Percentiles rank a stretch among this genome's conserved stretches.
phyloP scores from a whole-genome alignment of 75 land plant species.

The Chamaecyparis obtusa region DNA sequence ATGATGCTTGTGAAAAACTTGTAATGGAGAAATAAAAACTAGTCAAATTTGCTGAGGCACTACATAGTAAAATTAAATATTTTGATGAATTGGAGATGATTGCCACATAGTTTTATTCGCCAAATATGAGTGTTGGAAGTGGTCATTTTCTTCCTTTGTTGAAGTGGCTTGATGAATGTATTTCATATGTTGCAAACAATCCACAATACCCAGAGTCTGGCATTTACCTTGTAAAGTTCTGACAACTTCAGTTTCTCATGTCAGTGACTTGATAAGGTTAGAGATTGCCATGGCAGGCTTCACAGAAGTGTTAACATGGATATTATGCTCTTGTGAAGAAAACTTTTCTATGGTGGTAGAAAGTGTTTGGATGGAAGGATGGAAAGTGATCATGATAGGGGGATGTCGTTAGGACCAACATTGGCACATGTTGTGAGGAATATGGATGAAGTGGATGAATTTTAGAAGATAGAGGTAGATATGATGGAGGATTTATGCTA shows the following conservation, averaged over 20 bases:
- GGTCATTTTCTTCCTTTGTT: conserved; percentile 80
- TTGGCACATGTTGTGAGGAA: too few species aligned
- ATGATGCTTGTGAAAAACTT: too few species aligned
- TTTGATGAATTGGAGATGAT: too few species aligned
- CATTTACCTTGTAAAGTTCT: conserved; percentile 91
- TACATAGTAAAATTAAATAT: too few species aligned
- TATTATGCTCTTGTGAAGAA: conserved; percentile 75
- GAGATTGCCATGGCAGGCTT: conserved; percentile 94
- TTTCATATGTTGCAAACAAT: conserved; percentile 83
- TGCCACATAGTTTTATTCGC: conserved; percentile 78
- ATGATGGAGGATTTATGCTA: too few species aligned
- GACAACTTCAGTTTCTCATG: conserved; percentile 83
- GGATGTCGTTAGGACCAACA: too few species aligned
- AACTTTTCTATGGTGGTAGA: conserved; percentile 71
- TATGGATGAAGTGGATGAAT: too few species aligned
- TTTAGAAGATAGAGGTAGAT: too few species aligned
- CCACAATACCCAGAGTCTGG: conserved; percentile 96
- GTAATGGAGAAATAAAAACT: too few species aligned
- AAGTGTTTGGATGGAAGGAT: too few species aligned
- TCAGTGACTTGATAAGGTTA: conserved; percentile 65
- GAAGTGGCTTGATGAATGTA: conserved; percentile 97
- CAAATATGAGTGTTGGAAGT: conserved; percentile 85
- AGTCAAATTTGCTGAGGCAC: too few species aligned
- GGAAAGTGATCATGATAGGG: too few species aligned
- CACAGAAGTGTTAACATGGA: conserved; percentile 88